Conservation (phyloP, 1,284 basidiomycete species). For the Peniophora sp. region DNA sequence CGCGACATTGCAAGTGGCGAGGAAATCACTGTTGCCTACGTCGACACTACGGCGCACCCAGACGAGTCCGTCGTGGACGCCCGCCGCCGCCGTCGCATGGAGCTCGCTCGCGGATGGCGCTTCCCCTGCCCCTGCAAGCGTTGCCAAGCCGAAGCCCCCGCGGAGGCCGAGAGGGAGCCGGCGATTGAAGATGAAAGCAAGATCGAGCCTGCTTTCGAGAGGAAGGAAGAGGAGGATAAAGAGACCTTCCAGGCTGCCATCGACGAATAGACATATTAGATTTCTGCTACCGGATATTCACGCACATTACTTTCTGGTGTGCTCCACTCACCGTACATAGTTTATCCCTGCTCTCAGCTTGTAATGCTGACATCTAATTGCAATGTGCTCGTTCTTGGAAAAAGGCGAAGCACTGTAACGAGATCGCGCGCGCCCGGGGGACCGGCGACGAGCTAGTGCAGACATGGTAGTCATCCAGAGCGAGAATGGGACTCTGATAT, state of each 20-base stretch:
- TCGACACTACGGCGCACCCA: slow-evolving; percentile 50
- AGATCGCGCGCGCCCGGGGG: no score
- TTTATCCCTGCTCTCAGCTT: no score
- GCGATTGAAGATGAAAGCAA: slow-evolving; percentile 50
- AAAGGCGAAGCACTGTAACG: no score
- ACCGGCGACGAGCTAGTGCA: no score
- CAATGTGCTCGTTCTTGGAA: no score
- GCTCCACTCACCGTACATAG: no score
- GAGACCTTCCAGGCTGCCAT: background rate
- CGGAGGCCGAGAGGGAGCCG: slow-evolving; percentile 17
- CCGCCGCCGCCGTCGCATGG: slow-evolving; percentile 54
- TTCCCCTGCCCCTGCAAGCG: slow-evolving; percentile 65
- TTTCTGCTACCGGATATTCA: no score
- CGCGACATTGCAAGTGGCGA: slow-evolving; percentile 64
- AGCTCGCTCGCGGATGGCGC: slow-evolving; percentile 73
- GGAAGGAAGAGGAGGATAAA: slow-evolving; percentile 21
- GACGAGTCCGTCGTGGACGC: slow-evolving; percentile 47
- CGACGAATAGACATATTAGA: background rate
- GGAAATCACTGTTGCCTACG: slow-evolving; percentile 65
- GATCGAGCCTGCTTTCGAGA: slow-evolving; percentile 40
- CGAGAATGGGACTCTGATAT: no score
- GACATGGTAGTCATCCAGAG: no score
- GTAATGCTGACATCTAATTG: no score
- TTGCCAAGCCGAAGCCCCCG: slow-evolving; percentile 45
- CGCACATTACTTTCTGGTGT: no score